Evolutionary conservation across 768 basidiomycete species (phyloP), one percentile per base, ranked within the genome.

Genomic region (Postia placenta): DNA sequence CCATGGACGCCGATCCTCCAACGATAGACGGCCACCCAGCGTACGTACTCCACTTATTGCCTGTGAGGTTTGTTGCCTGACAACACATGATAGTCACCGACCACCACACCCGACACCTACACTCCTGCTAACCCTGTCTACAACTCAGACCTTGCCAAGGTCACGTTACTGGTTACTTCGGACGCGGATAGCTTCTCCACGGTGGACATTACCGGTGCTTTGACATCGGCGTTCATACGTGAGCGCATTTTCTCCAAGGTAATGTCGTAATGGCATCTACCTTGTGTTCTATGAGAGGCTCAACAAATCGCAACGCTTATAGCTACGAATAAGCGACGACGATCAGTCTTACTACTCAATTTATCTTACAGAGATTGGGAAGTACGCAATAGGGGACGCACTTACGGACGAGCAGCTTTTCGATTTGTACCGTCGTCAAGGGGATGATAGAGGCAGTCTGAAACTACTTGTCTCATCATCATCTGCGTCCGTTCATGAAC

Each of bases 321-420:
- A 92, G 89, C 71, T 92, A 53, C 79, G 82, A 61, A 86, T 97
- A 37, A 74, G 76, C 30, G 90, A 92, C 59, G 93, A 94, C 51
- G 90, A 95, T 49, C 83, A 87, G 61, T 64, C 74, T 6, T 79
- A 76, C 24, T 84, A 85, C 62, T 79, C 83, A 22, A 85, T 98
- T 47, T 92, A 89, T 70, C 85, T 83, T 52, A 95, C 92, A 0
- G 87, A 90, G 66, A 85, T 96, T 58, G 89, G 87, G 50, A 76
- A 79, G 23, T 85, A 74, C 55, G 85, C 86, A 15, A 77, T 86
- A 38, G 81, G 88, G 3, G 82, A 83, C 12, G 80, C 92, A 5
- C 67, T 96, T 26, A 68, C 77, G 11, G 80, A 86, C 52, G 84
- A 90, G 24, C 73, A 71, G 52, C 69, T 98, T 5, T 76, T 87